These are phyloP conservation scores for Astrocystis sublimbata DNA, from an alignment of 495 filamentous ascomycete genomes.

Conservation along the genomic window DNA sequence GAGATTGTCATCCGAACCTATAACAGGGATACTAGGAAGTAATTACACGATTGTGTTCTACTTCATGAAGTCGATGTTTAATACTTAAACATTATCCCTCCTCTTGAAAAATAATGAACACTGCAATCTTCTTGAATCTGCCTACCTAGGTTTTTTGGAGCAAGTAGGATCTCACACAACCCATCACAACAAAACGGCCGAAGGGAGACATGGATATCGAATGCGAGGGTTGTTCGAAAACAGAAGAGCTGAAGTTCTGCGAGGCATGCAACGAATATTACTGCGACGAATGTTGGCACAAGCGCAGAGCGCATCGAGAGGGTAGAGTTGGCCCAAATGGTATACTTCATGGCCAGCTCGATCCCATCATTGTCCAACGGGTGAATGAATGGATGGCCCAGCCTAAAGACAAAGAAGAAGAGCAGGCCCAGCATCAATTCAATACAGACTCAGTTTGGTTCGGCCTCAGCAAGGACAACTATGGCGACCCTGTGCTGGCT, in stretches of 20 bases:
- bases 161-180: too few relatives aligned
- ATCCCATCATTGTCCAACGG: background rate
- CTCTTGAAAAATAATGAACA: too few relatives aligned
- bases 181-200: too few relatives aligned
- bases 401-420: background rate
- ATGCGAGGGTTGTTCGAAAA: background rate
- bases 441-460: background rate
- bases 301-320: background rate
- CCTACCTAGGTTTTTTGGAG: too few relatives aligned
- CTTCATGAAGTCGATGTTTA: too few relatives aligned
- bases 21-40: too few relatives aligned
- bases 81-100: too few relatives aligned
- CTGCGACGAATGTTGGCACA: background rate
- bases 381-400: background rate
- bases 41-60: too few relatives aligned
- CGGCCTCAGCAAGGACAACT: background rate
- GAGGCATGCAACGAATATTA: slow-evolving; percentile 1
- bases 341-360: background rate
- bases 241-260: background rate
- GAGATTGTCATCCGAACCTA: too few relatives aligned
- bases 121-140: too few relatives aligned
- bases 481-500: background rate
- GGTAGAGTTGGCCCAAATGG: background rate
- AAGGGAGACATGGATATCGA: too few relatives aligned
- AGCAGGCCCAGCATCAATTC: background rate